These are phyloP conservation scores for Carnegiea gigantea DNA, from an alignment of 179 eudicot genomes.

Conservation along the genomic window DNA sequence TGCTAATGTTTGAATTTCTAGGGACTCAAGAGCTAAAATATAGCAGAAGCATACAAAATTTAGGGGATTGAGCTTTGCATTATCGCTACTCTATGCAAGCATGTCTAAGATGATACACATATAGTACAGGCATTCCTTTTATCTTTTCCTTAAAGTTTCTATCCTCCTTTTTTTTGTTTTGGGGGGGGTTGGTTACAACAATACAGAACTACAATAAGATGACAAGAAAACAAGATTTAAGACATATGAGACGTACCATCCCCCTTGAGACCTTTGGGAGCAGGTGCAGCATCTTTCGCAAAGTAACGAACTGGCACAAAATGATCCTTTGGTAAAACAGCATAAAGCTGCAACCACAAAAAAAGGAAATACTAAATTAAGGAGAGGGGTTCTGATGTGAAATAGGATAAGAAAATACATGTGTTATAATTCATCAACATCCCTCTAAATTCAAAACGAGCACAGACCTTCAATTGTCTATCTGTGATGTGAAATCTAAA, in stretches of 20 bases:
- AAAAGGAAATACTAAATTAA: background rate
- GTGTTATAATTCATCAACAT: background rate
- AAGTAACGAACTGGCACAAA: slow-evolving; percentile 52
- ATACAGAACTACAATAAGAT: background rate
- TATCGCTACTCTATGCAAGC: too few relatives aligned
- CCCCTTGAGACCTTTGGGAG: slow-evolving; percentile 61
- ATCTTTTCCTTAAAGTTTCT: background rate
- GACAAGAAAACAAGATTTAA: background rate
- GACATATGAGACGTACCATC: slow-evolving; percentile 60
- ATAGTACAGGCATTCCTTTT: background rate
- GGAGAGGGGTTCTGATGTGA: background rate
- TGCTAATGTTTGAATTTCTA: background rate
- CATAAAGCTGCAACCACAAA: slow-evolving; percentile 46
- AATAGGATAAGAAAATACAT: background rate
- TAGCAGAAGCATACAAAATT: background rate
- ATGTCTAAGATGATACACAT: background rate
- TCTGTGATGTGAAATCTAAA: background rate
- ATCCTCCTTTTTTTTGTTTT: background rate
- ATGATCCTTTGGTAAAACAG: slow-evolving; percentile 50
- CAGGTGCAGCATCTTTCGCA: slow-evolving; percentile 52
- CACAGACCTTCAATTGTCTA: background rate
- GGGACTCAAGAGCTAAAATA: background rate
- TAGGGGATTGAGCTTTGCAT: background rate
- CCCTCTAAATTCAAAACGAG: background rate
- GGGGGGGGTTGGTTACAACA: background rate